Conservation (phyloP, 1,139 yeast species). For the Suhomyces ambrosiae region DNA sequence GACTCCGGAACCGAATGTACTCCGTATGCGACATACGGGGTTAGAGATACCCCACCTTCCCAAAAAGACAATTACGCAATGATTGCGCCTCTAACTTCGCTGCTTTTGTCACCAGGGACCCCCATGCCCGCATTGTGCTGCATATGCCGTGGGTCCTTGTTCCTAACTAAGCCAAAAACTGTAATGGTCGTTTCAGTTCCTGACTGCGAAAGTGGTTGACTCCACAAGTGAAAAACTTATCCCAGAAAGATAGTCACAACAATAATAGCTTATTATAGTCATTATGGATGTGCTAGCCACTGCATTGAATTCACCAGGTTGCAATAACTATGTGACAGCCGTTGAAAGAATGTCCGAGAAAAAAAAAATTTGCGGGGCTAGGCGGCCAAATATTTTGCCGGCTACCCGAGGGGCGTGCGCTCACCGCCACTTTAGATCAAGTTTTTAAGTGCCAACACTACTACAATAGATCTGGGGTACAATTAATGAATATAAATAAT, state of each 20-base stretch:
- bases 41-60: conserved; percentile 9
- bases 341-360: conserved; percentile 1
- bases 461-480: conserved; percentile 14
- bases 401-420: conserved; percentile 11
- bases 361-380: conserved; percentile 10
- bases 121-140: neutral
- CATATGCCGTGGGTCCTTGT: neutral
- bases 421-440: conserved; percentile 10
- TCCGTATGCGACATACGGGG: conserved; percentile 8
- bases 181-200: neutral
- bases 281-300: no score
- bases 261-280: no score
- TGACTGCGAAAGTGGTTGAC: neutral
- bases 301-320: no score
- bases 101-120: neutral
- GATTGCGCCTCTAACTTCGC: neutral
- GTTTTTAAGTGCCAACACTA: conserved; percentile 2
- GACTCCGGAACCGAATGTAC: no score
- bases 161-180: no score
- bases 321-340: neutral
- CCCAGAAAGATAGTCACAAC: no score
- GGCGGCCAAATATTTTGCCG: conserved; percentile 7
- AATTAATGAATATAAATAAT: conserved; percentile 10
- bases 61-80: neutral
- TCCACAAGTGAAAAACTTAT: no score